A percentile compares a stretch with the other conserved stretches of the same genome.
phyloP scores from a whole-genome alignment of 768 basidiomycete species.

The Trametes cingulata region DNA sequence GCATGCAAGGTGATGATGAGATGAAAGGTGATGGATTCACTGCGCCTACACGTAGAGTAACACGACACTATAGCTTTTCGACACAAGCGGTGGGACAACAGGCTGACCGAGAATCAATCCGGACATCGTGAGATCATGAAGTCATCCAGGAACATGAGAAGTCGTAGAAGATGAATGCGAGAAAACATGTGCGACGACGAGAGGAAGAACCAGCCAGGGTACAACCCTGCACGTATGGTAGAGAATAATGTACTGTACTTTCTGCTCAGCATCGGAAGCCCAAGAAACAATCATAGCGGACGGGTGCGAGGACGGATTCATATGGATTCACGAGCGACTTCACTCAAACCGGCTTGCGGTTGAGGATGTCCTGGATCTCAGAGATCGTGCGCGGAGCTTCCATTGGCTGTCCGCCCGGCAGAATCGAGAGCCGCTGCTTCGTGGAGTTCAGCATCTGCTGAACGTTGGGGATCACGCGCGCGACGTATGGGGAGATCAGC shows the following conservation, averaged over 20 bases:
- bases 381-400: constrained; percentile 70
- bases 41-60: constrained; percentile 18
- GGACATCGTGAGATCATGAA: constrained; percentile 17
- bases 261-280: constrained; percentile 23
- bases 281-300: constrained; percentile 7
- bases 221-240: constrained; percentile 16
- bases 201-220: constrained; percentile 7
- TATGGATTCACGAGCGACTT: background rate
- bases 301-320: background rate
- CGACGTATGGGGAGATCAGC: constrained; percentile 78
- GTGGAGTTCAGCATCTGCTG: constrained; percentile 75
- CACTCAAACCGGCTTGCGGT: constrained; percentile 39
- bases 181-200: constrained; percentile 10
- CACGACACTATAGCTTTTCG: constrained; percentile 19
- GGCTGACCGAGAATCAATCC: constrained; percentile 8
- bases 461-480: constrained; percentile 78
- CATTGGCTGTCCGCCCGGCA: constrained; percentile 64
- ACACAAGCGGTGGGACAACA: constrained; percentile 8
- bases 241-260: constrained; percentile 24
- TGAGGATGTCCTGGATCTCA: constrained; percentile 74
- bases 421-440: constrained; percentile 75
- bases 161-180: constrained; percentile 12
- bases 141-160: constrained; percentile 17
- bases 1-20: no score
- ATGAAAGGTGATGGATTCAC: background rate